Evolutionary conservation across 2,329 filamentous ascomycete species (phyloP), one percentile per base, ranked within the genome.

Genomic region (Xylariaceae sp.): DNA sequence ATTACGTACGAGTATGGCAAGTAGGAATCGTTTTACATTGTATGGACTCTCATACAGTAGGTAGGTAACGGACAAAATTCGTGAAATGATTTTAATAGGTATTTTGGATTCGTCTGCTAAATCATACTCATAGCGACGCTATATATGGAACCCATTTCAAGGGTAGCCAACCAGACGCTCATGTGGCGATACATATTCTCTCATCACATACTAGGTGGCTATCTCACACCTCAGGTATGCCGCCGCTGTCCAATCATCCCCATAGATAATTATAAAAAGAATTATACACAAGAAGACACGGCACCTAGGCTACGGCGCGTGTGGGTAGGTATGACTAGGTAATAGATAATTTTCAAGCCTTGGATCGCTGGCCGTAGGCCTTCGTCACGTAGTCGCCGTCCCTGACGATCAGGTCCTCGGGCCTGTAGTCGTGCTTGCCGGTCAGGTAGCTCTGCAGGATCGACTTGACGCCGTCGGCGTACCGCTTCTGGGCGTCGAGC

Each of bases 401-500:
- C 78, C 90, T 79, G 63, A 97, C 91, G 67, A 99, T 99, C 68
- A 99, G 80, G 73, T 99, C 95, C 81, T 97, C 81, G 53, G 88
- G 86, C 64, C 84, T 82, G 84, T 99, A 99, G 81, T 98, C 93
- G 73, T 90, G 79, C 73, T 86, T 88, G 68, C 93, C 93, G 65
- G 82, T 85, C 74, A 96, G 90, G 84, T 98, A 99, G 77, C 88
- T 92, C 65, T 93, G 83, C 58, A 99, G 82, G 73, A 99, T 98
- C 65, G 82, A 77, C 89, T 97, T 96, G 76, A 86, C 89, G 69
- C 92, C 92, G 63, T 88, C 81, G 70, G 92, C 91, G 74, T 96
- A 96, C 65, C 92, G 87, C 79, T 91, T 88, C 84, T 99, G 95
- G 57, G 95, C 95, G 74, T 99, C 95, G 73, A 99, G 89, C n/a